Percentiles rank a stretch among this genome's conserved stretches.
Evolutionary conservation across 352 stramenopile genomes (phyloP).

Genomic region (Phytopythium aichiense): DNA sequence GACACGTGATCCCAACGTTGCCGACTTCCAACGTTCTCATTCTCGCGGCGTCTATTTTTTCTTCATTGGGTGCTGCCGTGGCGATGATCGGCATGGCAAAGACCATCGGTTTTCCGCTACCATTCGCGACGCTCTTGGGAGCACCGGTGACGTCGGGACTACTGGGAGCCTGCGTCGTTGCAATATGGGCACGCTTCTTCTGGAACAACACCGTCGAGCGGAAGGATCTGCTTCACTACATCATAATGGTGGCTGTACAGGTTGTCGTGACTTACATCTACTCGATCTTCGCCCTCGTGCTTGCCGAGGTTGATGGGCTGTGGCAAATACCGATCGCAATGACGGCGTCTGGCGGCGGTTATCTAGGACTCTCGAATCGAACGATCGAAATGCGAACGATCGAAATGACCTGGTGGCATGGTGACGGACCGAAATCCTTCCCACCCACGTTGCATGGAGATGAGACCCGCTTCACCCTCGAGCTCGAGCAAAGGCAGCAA

Average conservation of each 20-base stretch:
- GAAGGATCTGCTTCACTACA: slow-evolving; percentile 17
- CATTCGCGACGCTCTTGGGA: too few species aligned
- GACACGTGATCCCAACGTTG: slow-evolving; percentile 12
- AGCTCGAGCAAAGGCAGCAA: too few species aligned
- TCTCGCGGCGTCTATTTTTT: slow-evolving; percentile 6
- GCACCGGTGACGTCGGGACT: neutral
- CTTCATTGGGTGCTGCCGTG: slow-evolving; percentile 13
- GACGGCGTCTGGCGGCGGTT: too few species aligned
- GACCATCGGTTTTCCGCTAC: too few species aligned
- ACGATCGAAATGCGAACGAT: too few species aligned
- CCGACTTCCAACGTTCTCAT: slow-evolving; percentile 1
- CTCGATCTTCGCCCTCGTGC: slow-evolving; percentile 18
- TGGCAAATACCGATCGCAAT: slow-evolving; percentile 14
- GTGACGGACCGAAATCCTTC: too few species aligned
- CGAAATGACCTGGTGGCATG: too few species aligned
- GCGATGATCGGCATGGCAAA: neutral
- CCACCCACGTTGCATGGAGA: too few species aligned
- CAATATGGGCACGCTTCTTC: too few species aligned
- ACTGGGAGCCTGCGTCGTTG: slow-evolving; percentile 10
- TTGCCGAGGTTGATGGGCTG: slow-evolving; percentile 5
- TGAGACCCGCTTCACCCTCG: too few species aligned
- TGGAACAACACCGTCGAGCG: slow-evolving; percentile 3
- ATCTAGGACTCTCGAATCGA: too few species aligned
- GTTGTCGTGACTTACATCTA: slow-evolving; percentile 28
- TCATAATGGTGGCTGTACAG: slow-evolving; percentile 27